Evolutionary conservation across 768 basidiomycete genomes (phyloP).

Genomic region (Leccinum truebloodii): DNA sequence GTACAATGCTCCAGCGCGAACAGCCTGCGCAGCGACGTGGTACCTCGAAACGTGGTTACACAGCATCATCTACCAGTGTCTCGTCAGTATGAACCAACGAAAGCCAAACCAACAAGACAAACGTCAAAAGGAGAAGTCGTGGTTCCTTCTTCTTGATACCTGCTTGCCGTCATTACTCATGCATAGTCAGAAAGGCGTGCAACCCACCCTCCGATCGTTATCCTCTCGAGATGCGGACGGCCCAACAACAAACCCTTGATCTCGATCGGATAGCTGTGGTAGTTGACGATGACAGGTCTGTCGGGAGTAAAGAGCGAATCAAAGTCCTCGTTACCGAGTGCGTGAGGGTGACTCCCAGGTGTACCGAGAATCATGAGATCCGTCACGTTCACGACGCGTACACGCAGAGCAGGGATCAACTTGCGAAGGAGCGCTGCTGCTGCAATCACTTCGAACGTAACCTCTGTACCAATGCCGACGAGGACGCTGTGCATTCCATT

Average conservation of each 20-base stretch:
- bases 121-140: constrained; percentile 84
- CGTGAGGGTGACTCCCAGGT: constrained; percentile 74
- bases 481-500: constrained; percentile 51
- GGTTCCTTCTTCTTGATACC: constrained; percentile 71
- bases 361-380: constrained; percentile 83
- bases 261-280: constrained; percentile 80
- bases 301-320: constrained; percentile 71
- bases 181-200: neutral
- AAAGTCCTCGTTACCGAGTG: constrained; percentile 62
- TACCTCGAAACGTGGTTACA: constrained; percentile 69
- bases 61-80: constrained; percentile 64
- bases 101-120: constrained; percentile 22
- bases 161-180: constrained; percentile 14
- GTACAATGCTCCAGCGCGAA: constrained; percentile 51
- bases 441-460: constrained; percentile 87
- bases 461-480: constrained; percentile 85
- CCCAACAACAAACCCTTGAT: constrained; percentile 66
- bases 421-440: constrained; percentile 79
- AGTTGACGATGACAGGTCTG: constrained; percentile 75
- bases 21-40: constrained; percentile 60
- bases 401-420: constrained; percentile 67
- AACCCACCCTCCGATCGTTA: constrained; percentile 53
- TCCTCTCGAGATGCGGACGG: constrained; percentile 47
- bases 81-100: constrained; percentile 1
- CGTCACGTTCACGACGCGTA: constrained; percentile 87